These are phyloP conservation scores for Astrephomene gubernaculifera DNA, from an alignment of 139 green algal genomes.

Conservation along the genomic window DNA sequence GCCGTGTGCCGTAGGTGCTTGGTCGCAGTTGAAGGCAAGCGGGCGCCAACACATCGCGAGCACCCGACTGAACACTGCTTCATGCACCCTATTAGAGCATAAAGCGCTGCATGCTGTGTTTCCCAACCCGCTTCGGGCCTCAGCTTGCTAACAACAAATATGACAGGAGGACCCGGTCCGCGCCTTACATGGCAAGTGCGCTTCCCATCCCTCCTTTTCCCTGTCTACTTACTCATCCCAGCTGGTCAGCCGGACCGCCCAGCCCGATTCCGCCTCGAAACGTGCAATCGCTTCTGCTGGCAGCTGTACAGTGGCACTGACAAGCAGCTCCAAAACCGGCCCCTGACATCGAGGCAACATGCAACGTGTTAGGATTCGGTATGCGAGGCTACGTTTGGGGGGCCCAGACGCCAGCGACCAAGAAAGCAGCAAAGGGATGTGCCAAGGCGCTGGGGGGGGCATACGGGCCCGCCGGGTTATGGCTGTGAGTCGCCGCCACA, in stretches of 20 bases:
- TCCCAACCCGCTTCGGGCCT: background rate
- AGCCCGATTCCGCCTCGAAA: background rate
- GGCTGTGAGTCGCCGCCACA: background rate
- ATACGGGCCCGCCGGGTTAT: background rate
- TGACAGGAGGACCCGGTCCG: background rate
- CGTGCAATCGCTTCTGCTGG: background rate
- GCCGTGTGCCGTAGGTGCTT: background rate
- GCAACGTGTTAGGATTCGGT: background rate
- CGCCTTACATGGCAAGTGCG: background rate
- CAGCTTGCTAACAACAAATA: background rate
- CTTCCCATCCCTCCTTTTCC: background rate
- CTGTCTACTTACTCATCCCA: slow-evolving; percentile 29
- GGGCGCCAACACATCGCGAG: background rate
- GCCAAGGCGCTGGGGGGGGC: background rate
- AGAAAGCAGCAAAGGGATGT: background rate
- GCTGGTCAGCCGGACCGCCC: background rate
- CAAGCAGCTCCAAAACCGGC: background rate
- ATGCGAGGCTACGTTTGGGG: background rate
- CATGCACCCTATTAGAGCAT: background rate
- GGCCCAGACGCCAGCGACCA: background rate
- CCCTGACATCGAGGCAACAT: background rate
- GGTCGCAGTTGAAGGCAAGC: background rate
- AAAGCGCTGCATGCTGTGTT: background rate
- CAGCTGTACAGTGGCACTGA: background rate
- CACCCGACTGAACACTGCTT: background rate